phyloP scores from a whole-genome alignment of 1,284 basidiomycete genomes.

The Mycosarcoma maydis region DNA sequence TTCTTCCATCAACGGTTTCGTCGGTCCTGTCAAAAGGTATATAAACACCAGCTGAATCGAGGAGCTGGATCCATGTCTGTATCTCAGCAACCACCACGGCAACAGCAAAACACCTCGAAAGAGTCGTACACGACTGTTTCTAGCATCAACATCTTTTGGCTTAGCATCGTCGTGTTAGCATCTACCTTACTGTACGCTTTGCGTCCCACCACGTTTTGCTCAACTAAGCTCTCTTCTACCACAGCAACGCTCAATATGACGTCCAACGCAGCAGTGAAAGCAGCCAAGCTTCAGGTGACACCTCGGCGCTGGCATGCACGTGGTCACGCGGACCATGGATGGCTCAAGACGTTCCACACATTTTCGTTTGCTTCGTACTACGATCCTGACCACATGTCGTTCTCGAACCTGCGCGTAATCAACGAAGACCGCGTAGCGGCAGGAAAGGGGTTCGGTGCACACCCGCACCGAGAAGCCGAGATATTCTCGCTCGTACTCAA shows the following conservation, averaged over 20 bases:
- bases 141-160: background rate
- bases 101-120: too few relatives aligned
- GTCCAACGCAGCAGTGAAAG: constrained; percentile 8
- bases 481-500: constrained; percentile 87
- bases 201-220: background rate
- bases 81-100: too few relatives aligned
- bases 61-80: too few relatives aligned
- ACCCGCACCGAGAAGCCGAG: constrained; percentile 79
- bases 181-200: background rate
- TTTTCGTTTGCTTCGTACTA: constrained; percentile 81
- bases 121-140: too few relatives aligned
- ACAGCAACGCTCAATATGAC: constrained; percentile 6
- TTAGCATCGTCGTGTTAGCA: background rate
- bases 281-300: constrained; percentile 24
- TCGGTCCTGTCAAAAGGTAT: too few relatives aligned
- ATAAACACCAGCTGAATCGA: too few relatives aligned
- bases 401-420: constrained; percentile 71
- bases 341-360: constrained; percentile 74
- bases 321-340: constrained; percentile 76
- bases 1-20: too few relatives aligned
- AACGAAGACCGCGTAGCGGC: constrained; percentile 89
- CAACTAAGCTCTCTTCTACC: background rate
- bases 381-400: constrained; percentile 71
- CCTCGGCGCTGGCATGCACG: constrained; percentile 40
- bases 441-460: constrained; percentile 82